These are phyloP conservation scores for Trichoderma lentiforme DNA, from an alignment of 2,329 filamentous ascomycete species.

Conservation along the genomic window DNA sequence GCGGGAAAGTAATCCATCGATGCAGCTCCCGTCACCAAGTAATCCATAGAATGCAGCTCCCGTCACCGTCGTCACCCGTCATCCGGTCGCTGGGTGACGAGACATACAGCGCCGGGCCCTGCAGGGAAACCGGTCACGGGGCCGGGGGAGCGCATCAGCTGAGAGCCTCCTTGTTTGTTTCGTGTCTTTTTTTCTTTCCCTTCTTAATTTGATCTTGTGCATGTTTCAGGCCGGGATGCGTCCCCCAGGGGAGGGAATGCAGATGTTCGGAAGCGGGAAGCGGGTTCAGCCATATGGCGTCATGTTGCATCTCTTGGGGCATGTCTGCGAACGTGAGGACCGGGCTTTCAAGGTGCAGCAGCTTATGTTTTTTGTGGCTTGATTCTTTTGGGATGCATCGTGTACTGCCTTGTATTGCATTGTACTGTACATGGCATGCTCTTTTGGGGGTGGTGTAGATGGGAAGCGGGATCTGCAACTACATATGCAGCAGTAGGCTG, in stretches of 20 bases:
- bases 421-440: neutral
- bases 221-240: neutral
- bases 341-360: neutral
- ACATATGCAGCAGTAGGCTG: neutral
- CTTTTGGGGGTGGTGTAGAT: neutral
- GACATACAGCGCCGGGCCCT: neutral
- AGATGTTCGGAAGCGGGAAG: neutral
- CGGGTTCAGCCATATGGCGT: neutral
- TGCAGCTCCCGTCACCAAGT: no score
- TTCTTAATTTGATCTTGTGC: neutral
- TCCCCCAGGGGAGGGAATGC: neutral
- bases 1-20: no score
- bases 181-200: neutral
- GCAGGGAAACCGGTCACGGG: neutral
- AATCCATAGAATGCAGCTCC: no score
- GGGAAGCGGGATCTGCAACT: neutral
- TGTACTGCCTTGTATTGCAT: neutral
- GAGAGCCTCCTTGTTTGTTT: neutral
- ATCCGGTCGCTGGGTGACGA: neutral
- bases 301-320: neutral
- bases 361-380: neutral
- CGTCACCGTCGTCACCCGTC: neutral
- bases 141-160: neutral
- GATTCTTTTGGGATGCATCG: neutral
- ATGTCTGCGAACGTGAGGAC: neutral